phyloP scores from a whole-genome alignment of 495 filamentous ascomycete genomes.

The Aspergillus cavernicola region DNA sequence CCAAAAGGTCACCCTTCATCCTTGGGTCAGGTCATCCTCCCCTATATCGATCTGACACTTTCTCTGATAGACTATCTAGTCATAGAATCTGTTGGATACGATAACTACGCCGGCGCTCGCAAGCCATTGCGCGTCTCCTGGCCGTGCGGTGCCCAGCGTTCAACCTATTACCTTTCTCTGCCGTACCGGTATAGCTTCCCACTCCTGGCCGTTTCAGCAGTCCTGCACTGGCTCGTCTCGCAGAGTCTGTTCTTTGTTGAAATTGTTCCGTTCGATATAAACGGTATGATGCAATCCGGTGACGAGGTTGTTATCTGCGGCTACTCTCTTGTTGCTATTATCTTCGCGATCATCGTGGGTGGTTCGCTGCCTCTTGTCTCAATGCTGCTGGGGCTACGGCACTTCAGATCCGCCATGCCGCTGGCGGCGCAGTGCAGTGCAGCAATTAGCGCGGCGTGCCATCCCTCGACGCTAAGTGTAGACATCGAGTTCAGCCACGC shows the following conservation, averaged over 20 bases:
- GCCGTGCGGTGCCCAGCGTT: conserved; percentile 32
- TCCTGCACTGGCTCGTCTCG: conserved; percentile 41
- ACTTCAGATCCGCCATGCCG: conserved; percentile 24
- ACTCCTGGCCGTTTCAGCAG: conserved; percentile 16
- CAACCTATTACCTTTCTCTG: conserved; percentile 40
- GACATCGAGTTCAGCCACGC: too few relatives aligned
- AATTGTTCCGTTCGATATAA: conserved; percentile 1
- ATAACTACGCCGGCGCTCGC: conserved; percentile 7
- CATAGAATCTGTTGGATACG: too few relatives aligned
- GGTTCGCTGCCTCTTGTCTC: too few relatives aligned
- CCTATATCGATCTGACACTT: too few relatives aligned
- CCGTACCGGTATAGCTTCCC: conserved; percentile 41
- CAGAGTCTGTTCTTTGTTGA: conserved; percentile 31
- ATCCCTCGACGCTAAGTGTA: too few relatives aligned
- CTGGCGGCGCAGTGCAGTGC: conserved; percentile 29
- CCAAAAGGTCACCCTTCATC: too few relatives aligned
- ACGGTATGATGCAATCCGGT: too few relatives aligned
- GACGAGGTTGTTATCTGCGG: too few relatives aligned
- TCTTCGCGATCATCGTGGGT: too few relatives aligned
- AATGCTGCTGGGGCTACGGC: conserved; percentile 1
- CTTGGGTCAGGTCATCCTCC: too few relatives aligned
- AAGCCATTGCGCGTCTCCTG: conserved; percentile 35
- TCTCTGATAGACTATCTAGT: too few relatives aligned
- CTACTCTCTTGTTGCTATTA: too few relatives aligned
- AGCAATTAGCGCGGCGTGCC: conserved; percentile 43